Base-by-base conservation (phyloP, 768 basidiomycete species). In the Pisolithus orientalis region DNA sequence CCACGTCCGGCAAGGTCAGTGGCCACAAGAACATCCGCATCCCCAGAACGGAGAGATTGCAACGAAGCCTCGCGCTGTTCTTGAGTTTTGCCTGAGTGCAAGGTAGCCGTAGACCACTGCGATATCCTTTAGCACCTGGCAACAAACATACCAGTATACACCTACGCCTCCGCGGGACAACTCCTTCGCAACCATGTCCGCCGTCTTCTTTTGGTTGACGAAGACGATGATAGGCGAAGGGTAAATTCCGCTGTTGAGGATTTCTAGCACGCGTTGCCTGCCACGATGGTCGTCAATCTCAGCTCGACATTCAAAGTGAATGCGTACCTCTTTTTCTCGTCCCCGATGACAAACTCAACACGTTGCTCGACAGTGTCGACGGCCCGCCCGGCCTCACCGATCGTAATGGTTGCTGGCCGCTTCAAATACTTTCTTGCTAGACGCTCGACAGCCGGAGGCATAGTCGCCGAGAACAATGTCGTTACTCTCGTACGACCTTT, bases 121-220 rank as follows among this genome's bases (percentile, higher is more conserved):
- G 31, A 49, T 37, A 47, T 51, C 45, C 54, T 47, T 43, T n/a
- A 54, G 52, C 16, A 28, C 6, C 54, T 32, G 48, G 48, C 50
- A 47, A 50, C 24, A 32, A 24, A 16, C 6, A 47, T 17, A 25
- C 25, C 10, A 17, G 13, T 13, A 38, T 32, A 50, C 24, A 80
- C 89, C 39, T 67, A 94, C 89, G 21, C 90, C 88, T 39, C 85
- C 91, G 49, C 93, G 88, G 46, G 85, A 84, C 2, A 99, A 75
- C 64, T 97, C 94, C 67, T 94, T 94, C 38, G 92, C 87, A 32
- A 99, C 92, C 85, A 94, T 91, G 66, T 99, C 96, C 47, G 94
- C 95, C 11, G 93, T 95, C 78, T 97, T 96, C 78, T 99, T 99
- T 71, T 98, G 94, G 68, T 98, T 98, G 75, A 97, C 94, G 71